phyloP scores from a whole-genome alignment of 2,329 filamentous ascomycete genomes.

The Colletotrichum sp. region DNA sequence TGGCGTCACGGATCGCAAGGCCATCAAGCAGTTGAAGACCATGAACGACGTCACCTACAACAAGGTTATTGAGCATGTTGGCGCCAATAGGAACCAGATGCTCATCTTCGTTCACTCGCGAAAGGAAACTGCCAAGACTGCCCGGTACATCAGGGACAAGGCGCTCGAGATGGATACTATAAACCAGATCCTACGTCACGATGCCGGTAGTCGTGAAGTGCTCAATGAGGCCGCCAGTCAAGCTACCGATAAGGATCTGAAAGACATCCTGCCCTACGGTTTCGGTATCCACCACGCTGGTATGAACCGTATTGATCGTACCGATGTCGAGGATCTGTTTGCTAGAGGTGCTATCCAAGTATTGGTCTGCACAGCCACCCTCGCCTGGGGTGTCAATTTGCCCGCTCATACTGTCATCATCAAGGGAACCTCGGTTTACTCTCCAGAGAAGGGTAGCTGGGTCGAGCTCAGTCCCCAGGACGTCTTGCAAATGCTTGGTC shows the following conservation, averaged over 20 bases:
- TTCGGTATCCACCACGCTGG: constrained; percentile 99
- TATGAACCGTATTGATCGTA: constrained; percentile 94
- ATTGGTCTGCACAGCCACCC: constrained; percentile 94
- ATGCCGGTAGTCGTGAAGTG: constrained; percentile 90
- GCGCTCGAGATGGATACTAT: constrained; percentile 97
- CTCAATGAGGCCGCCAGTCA: constrained; percentile 83
- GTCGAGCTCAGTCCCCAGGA: constrained; percentile 97
- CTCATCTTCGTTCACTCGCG: constrained; percentile 98
- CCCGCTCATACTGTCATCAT: constrained; percentile 98
- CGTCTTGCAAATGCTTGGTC: constrained; percentile 97
- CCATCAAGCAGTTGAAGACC: constrained; percentile 97
- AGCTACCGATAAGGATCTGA: constrained; percentile 85
- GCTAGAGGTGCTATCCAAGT: constrained; percentile 91
- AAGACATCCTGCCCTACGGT: constrained; percentile 93
- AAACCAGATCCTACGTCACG: constrained; percentile 90
- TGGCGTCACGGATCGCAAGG: constrained; percentile 95
- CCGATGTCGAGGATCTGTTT: constrained; percentile 94
- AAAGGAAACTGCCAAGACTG: constrained; percentile 98
- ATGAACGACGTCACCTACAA: constrained; percentile 99
- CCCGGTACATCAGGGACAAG: constrained; percentile 94
- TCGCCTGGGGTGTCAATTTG: constrained; percentile 98
- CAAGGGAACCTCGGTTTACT: constrained; percentile 98
- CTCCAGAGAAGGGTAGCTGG: constrained; percentile 98
- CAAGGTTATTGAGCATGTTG: constrained; percentile 96
- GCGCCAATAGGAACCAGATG: constrained; percentile 94